Percentiles rank a stretch among this genome's conserved stretches.
Conservation (phyloP, 768 basidiomycete species). For the Hemileccinum rubropunctum region DNA sequence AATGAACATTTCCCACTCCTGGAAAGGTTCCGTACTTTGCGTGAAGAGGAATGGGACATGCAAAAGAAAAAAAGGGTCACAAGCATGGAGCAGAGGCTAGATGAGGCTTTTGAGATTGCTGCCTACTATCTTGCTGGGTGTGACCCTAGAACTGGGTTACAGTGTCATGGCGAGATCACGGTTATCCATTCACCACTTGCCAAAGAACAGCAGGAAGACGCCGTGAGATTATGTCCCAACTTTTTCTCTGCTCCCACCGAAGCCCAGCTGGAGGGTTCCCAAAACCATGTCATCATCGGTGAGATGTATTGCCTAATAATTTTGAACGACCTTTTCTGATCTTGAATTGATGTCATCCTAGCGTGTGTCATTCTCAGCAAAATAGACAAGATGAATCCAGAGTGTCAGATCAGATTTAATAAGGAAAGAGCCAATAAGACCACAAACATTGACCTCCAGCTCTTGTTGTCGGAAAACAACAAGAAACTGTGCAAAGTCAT, state of each 20-base stretch:
- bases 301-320: background rate
- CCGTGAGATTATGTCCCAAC: conserved; percentile 15
- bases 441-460: conserved; percentile 10
- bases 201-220: conserved; percentile 8
- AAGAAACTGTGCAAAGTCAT: conserved; percentile 6
- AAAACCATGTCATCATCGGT: conserved; percentile 6
- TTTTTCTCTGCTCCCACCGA: conserved; percentile 13
- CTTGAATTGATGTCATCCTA: background rate
- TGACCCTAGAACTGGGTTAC: background rate
- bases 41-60: background rate
- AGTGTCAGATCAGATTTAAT: background rate
- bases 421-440: conserved; percentile 2
- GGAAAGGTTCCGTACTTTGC: background rate
- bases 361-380: conserved; percentile 8
- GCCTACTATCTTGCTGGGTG: conserved; percentile 9
- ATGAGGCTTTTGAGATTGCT: conserved; percentile 1
- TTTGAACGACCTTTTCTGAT: background rate
- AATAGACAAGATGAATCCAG: conserved; percentile 1
- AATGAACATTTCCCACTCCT: conserved; percentile 8
- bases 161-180: conserved; percentile 14
- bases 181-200: conserved; percentile 9
- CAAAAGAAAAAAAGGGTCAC: background rate
- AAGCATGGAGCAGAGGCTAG: background rate
- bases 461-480: conserved; percentile 7
- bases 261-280: conserved; percentile 10